A percentile compares a stretch with the other conserved stretches of the same genome.
These are phyloP conservation scores for Colletotrichum brevisporum DNA, from an alignment of 2,329 filamentous ascomycete genomes.

Conservation along the genomic window DNA sequence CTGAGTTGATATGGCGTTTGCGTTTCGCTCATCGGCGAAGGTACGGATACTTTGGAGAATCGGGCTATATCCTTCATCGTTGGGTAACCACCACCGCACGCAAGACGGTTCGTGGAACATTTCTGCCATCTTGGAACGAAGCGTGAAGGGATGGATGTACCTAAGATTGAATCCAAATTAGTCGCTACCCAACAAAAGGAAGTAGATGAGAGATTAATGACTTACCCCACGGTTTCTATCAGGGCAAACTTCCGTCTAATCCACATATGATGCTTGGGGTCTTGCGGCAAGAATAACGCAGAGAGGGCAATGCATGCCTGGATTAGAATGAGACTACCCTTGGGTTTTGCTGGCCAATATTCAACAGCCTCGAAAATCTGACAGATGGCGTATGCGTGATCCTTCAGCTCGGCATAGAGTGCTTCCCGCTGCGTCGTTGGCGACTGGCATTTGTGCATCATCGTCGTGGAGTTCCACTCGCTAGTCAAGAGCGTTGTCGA, in stretches of 20 bases:
- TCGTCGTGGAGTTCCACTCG: constrained; percentile 83
- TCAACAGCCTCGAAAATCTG: constrained; percentile 86
- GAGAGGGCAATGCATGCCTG: constrained; percentile 85
- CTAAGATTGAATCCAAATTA: constrained; percentile 60
- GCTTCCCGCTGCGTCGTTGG: constrained; percentile 67
- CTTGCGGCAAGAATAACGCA: constrained; percentile 83
- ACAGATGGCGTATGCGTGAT: constrained; percentile 78
- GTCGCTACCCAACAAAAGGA: background rate
- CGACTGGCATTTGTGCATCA: constrained; percentile 86
- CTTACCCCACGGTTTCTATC: constrained; percentile 85
- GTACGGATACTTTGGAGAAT: constrained; percentile 83
- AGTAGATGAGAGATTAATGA: constrained; percentile 39
- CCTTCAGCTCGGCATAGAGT: constrained; percentile 67
- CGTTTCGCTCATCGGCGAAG: constrained; percentile 84
- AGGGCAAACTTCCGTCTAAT: constrained; percentile 82
- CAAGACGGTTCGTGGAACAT: constrained; percentile 81
- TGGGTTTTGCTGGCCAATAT: constrained; percentile 77
- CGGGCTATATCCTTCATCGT: constrained; percentile 81
- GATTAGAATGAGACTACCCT: constrained; percentile 78
- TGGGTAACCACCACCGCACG: constrained; percentile 89
- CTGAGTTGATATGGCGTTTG: constrained; percentile 69
- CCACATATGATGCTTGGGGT: constrained; percentile 82
- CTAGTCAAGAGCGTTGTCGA: constrained; percentile 80
- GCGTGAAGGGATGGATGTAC: constrained; percentile 84
- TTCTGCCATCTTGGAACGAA: constrained; percentile 82